A percentile compares a stretch with the other conserved stretches of the same genome.
phyloP scores from a whole-genome alignment of 1,139 yeast genomes.

The Yamadazyma oceani region DNA sequence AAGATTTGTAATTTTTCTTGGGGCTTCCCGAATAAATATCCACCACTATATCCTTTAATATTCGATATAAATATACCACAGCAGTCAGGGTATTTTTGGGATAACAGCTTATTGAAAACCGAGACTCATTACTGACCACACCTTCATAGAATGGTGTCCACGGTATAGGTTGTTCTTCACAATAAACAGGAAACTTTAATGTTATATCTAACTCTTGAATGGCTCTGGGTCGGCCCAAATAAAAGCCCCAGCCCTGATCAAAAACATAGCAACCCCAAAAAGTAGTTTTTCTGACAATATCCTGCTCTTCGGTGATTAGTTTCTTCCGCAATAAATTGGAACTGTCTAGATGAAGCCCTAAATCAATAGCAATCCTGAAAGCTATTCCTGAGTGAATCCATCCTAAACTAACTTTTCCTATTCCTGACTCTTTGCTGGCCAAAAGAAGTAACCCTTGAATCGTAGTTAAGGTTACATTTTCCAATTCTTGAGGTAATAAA shows the following conservation, averaged over 20 bases:
- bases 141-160: slow-evolving; percentile 11
- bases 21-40: slow-evolving; percentile 7
- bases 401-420: slow-evolving; percentile 11
- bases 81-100: slow-evolving; percentile 11
- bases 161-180: slow-evolving; percentile 5
- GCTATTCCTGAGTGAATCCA: slow-evolving; percentile 16
- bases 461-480: slow-evolving; percentile 12
- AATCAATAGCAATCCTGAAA: slow-evolving; percentile 13
- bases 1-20: slow-evolving; percentile 8
- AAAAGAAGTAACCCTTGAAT: slow-evolving; percentile 13
- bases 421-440: slow-evolving; percentile 14
- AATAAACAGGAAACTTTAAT: slow-evolving; percentile 8
- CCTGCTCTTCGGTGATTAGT: slow-evolving; percentile 11
- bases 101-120: background rate
- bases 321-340: slow-evolving; percentile 6
- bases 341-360: slow-evolving; percentile 13
- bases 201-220: slow-evolving; percentile 10
- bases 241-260: slow-evolving; percentile 15
- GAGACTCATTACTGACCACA: background rate
- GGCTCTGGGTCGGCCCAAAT: slow-evolving; percentile 13
- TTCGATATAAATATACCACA: slow-evolving; percentile 9
- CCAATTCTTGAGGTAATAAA: slow-evolving; percentile 13
- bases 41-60: slow-evolving; percentile 9
- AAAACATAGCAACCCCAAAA: slow-evolving; percentile 16
- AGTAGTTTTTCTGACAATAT: slow-evolving; percentile 10